Evolutionary conservation across 306 rosid genomes (phyloP), one percentile per base, ranked within the genome.

Genomic region (Trifolium fragiferum): DNA sequence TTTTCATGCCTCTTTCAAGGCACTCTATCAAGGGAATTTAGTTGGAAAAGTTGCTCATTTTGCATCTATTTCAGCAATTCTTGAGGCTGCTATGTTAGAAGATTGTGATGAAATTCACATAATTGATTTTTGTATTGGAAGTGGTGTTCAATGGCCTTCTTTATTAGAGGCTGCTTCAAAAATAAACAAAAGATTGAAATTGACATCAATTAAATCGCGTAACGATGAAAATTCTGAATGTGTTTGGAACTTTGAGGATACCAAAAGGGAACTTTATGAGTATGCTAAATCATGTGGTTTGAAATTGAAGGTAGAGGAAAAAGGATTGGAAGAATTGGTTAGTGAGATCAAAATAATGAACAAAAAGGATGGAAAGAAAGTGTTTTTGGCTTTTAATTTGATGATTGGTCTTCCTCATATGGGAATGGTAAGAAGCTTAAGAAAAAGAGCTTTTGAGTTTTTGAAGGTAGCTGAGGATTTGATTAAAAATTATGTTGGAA

Each of bases 351-450:
- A 83, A 75, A 82, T 60, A 65, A 46, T 79, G 54, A 82, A 78
- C 60, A 85, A 77, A 82, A 85, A 49, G 43, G 84, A 69, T 53
- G 75, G 76, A 51, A 82, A 46, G 21, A 78, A 25, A 76, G 82
- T 77, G 59, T 86, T 83, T 62, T 57, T 87, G 25, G 92, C 79
- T 41, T 89, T 91, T 19, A 89, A 91, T 66, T 86, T 81, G 20
- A 82, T 83, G 82, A 57, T 55, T 4, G 83, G 72, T n/a, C 85
- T 91, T 3, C 86, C 89, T 2, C 92, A 87, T 51, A 81, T 82
- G 94, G 71, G 84, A 37, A 82, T 68, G 35, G 55, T n/a, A 11
- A 78, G 80, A 70, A 86, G 78, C 30, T 81, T 77, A 84, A 82
- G 44, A 33, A 67, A 67, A 43, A 71, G 62, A 3, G 89, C 76